Conservation (phyloP, 768 basidiomycete genomes). For the Paxillus rubicundulus region DNA sequence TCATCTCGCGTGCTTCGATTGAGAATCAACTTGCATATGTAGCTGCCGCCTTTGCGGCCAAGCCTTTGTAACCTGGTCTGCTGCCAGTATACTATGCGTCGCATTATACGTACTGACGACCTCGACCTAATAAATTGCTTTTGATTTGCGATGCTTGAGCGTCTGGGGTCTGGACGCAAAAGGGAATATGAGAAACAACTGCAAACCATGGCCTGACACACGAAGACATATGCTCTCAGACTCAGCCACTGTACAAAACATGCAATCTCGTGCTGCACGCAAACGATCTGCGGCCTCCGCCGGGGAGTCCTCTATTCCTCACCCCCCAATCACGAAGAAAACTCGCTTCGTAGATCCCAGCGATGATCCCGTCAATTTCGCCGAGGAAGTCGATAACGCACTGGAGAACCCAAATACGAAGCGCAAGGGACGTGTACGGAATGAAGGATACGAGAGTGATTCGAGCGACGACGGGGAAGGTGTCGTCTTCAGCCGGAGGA, state of each 20-base stretch:
- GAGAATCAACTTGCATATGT: constrained; percentile 61
- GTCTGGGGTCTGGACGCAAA: background rate
- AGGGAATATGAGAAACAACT: constrained; percentile 17
- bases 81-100: background rate
- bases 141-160: background rate
- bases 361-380: constrained; percentile 74
- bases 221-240: background rate
- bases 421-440: constrained; percentile 74
- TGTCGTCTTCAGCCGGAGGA: constrained; percentile 81
- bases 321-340: constrained; percentile 49
- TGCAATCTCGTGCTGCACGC: constrained; percentile 39
- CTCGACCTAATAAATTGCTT: too few species aligned
- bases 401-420: constrained; percentile 63
- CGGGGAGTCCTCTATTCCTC: constrained; percentile 33
- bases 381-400: constrained; percentile 71
- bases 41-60: constrained; percentile 42
- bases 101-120: too few species aligned
- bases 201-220: constrained; percentile 14
- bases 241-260: constrained; percentile 3
- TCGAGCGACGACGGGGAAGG: constrained; percentile 94
- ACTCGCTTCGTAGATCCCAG: constrained; percentile 76
- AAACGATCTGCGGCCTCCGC: constrained; percentile 42
- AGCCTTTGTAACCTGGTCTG: constrained; percentile 7
- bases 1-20: constrained; percentile 58
- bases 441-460: constrained; percentile 90